Evolutionary conservation across 495 filamentous ascomycete genomes (phyloP).

Genomic region (Hyphodiscus hymeniophilus): DNA sequence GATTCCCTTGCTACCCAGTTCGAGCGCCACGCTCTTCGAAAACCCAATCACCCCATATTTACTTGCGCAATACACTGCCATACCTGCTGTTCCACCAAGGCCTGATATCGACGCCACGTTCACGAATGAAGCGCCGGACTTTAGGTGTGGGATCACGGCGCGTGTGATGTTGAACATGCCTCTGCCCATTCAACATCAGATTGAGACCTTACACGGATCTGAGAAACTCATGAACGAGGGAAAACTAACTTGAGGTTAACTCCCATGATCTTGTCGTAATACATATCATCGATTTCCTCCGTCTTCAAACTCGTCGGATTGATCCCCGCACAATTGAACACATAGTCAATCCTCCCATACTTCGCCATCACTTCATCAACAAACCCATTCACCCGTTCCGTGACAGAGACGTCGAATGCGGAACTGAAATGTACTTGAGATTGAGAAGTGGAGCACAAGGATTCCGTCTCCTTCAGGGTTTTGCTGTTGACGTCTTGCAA

Average conservation of each 20-base stretch:
- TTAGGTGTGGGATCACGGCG: constrained; percentile 22
- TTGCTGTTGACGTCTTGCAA: constrained; percentile 34
- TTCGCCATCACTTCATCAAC: constrained; percentile 25
- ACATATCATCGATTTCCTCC: constrained; percentile 15
- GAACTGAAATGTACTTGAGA: constrained; percentile 21
- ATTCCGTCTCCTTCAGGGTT: constrained; percentile 17
- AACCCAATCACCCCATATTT: constrained; percentile 48
- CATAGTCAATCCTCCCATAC: constrained; percentile 30
- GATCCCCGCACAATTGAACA: constrained; percentile 47
- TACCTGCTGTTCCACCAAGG: constrained; percentile 26
- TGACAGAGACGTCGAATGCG: constrained; percentile 31
- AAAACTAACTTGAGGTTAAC: constrained; percentile 23
- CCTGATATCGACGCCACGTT: constrained; percentile 41
- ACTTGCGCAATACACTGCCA: constrained; percentile 42
- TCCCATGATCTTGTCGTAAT: constrained; percentile 21
- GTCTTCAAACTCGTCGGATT: constrained; percentile 38
- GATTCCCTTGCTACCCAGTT: constrained; percentile 43
- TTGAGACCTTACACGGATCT: no score
- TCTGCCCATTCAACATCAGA: no score
- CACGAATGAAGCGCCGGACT: constrained; percentile 12
- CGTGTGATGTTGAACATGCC: constrained; percentile 30
- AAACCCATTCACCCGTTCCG: constrained; percentile 21
- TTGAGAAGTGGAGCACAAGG: constrained; percentile 9
- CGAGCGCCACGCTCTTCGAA: constrained; percentile 46
- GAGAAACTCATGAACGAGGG: no score